Base-by-base conservation (phyloP, 257 asterid species). In the Plantago ovata region DNA sequence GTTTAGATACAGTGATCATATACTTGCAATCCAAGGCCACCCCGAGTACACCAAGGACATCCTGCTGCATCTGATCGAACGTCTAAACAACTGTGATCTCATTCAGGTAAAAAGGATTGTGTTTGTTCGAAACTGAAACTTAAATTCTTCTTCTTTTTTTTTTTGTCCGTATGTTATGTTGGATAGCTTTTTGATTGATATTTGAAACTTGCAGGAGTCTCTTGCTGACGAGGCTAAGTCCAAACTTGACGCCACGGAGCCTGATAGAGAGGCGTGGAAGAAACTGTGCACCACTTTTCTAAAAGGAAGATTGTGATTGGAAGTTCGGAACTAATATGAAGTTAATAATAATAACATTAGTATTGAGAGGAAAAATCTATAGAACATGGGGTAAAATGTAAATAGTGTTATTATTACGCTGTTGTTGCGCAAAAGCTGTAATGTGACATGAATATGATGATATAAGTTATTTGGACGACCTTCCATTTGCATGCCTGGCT, bases 1-100 rank as follows among this genome's bases (percentile, higher is more conserved):
- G 98, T 90, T 84, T 33, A 79, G 67, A 67, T 76, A 66, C 61
- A 87, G 86, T 10, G 81, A 84, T 64, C 98, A 90, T 73, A 78
- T 90, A 0, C 78, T 90, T 94, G 98, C 91, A 20, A 87, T 90
- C 56, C 98, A 90, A 58, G 98, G 98, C 32, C 98, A 90, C 46
- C 98, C 98, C 0, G 98, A 90, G 77, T 90, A 90, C 83, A 79
- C 94, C 5, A 87, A 81, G 62, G 98, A 87, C 57, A 87, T 90
- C 60, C 74, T 90, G 22, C 54, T 79, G 19, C 88, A 84, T 69
- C 77, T 90, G 14, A 78, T 87, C 8, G 86, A 84, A 24, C 96
- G 95, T 3, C 91, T 90, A 20, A 77, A 58, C 60, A 78, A 63
- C 71, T 78, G 53, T 49, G 47, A 74, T 13, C 57, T 77, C 72